Evolutionary conservation across 2,329 filamentous ascomycete genomes (phyloP), one percentile per base, ranked within the genome.

Genomic region (Ophiocordyceps robertsii): DNA sequence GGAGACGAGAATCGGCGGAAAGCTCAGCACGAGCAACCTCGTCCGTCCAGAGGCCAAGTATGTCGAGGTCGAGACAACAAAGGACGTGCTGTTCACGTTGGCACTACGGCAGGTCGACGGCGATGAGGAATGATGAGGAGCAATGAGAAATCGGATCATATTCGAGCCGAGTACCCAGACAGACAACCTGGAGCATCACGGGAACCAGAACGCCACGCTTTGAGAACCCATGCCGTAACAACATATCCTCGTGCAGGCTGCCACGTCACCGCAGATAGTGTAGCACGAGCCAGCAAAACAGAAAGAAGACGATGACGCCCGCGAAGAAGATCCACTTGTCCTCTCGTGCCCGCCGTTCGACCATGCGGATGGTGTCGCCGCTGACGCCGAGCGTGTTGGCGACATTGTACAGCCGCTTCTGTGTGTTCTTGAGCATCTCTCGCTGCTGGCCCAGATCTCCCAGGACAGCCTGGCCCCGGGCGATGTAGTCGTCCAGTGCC

Each of bases 241-340:
- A 31, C 39, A 21, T 21, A 16, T 21, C 33, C 16, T 29, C n/a
- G 30, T 43, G 41, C 43, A 45, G 45, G 44, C 11, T 24, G 16
- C 21, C 21, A 13, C 40, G 19, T 46, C 48, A 56, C 58, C 85
- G 70, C 63, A 98, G 61, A 58, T 77, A 96, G 63, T 89, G 84
- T 57, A 98, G 59, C 43, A 94, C 88, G 49, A 92, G 65, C 79
- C 87, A 96, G 62, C 90, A 95, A 59, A 98, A 98, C 32, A 75
- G 57, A 54, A 96, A 84, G 62, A 98, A 98, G 31, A 92, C 63
- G 6, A 93, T 63, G 3, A 90, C 87, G 0, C 92, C 88, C 0
- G 69, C 83, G 73, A 84, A 84, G 61, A 98, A 98, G 31, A 98
- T 94, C 88, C 89, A 96, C 65, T 95, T 96, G 61, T 98, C 92